Conservation (phyloP, 495 filamentous ascomycete species). For the Rusavskia elegans region DNA sequence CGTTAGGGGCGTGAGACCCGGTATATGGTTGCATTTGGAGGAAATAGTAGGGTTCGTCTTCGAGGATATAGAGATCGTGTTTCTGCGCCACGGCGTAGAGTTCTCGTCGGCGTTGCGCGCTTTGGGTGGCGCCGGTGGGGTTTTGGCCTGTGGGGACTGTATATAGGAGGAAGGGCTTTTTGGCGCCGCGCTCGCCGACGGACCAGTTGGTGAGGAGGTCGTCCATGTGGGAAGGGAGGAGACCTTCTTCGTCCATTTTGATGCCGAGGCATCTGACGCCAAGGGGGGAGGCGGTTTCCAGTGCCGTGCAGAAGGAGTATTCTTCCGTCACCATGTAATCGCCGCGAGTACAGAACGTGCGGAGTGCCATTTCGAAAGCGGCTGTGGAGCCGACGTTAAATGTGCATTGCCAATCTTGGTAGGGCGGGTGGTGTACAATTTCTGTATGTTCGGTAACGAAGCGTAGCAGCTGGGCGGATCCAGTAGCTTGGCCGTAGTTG, state of each 20-base stretch:
- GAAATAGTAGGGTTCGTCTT: slow-evolving; percentile 97
- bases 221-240: slow-evolving; percentile 52
- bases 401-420: slow-evolving; percentile 68
- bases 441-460: slow-evolving; percentile 92
- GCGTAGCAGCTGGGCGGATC: slow-evolving; percentile 70
- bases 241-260: slow-evolving; percentile 60
- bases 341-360: slow-evolving; percentile 58
- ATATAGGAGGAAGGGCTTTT: slow-evolving; percentile 65
- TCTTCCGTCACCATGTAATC: slow-evolving; percentile 71
- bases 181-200: slow-evolving; percentile 33
- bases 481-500: slow-evolving; percentile 81
- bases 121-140: slow-evolving; percentile 76
- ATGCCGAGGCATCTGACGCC: slow-evolving; percentile 61
- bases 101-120: slow-evolving; percentile 41
- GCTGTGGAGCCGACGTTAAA: slow-evolving; percentile 66
- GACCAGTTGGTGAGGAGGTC: slow-evolving; percentile 53
- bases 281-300: slow-evolving; percentile 66
- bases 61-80: slow-evolving; percentile 75
- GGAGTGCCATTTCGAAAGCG: slow-evolving; percentile 57
- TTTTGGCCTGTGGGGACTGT: slow-evolving; percentile 69
- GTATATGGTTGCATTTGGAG: slow-evolving; percentile 85
- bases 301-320: slow-evolving; percentile 68
- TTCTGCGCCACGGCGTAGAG: slow-evolving; percentile 65
- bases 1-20: slow-evolving; percentile 30
- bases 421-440: slow-evolving; percentile 57